Conservation (phyloP, 768 basidiomycete species). For the Calocera cornea region DNA sequence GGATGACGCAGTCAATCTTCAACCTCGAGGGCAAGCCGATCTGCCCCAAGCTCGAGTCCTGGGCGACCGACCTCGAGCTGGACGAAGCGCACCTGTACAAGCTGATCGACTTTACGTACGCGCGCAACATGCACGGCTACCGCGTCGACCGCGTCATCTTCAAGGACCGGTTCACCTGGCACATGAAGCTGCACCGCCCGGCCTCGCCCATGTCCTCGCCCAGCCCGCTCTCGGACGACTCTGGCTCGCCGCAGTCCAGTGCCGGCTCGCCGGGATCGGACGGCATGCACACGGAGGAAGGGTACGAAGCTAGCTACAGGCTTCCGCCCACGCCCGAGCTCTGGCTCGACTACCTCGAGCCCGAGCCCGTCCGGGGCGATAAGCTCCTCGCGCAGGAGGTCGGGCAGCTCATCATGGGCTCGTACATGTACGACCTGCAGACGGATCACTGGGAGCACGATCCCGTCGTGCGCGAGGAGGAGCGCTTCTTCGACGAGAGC, state of each 20-base stretch:
- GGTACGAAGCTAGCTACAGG: background rate
- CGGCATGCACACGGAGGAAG: background rate
- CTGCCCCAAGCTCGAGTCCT: background rate
- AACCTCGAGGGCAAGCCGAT: background rate
- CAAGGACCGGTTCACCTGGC: background rate
- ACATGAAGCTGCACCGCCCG: background rate
- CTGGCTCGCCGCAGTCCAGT: background rate
- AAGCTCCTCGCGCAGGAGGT: background rate
- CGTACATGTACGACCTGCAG: background rate
- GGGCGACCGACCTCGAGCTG: background rate
- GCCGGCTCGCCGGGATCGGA: background rate
- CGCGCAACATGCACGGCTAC: background rate
- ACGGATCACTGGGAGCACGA: background rate
- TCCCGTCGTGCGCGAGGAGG: background rate
- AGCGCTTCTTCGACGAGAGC: background rate
- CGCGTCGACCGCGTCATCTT: background rate
- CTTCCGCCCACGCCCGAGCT: background rate
- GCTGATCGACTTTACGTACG: background rate
- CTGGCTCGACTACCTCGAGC: background rate
- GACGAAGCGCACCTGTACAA: background rate
- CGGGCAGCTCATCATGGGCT: background rate
- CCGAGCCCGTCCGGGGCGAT: background rate
- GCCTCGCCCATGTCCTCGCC: background rate
- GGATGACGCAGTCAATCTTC: background rate
- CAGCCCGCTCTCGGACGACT: background rate